Base-by-base conservation (phyloP, 2,329 filamentous ascomycete genomes). In the Fusarium redolens region DNA sequence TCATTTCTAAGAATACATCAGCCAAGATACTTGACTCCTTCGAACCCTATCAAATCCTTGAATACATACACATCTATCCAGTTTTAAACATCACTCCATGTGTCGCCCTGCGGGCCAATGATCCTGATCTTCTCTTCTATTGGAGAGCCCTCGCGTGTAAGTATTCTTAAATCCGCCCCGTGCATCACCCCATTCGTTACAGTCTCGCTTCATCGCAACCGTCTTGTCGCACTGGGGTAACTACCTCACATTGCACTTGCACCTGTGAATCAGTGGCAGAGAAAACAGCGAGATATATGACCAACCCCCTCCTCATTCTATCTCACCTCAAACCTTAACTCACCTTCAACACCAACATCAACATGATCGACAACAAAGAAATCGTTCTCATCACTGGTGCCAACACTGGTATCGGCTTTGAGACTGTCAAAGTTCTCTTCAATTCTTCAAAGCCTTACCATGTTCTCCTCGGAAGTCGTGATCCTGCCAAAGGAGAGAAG, bases 341-440 rank as follows among this genome's bases (percentile, higher is more conserved):
- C 35, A 20, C 12, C 51, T n/a, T 38, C 28, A 35, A 25, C 31
- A 28, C 22, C 25, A 14, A 14, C 30, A 66, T 50, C 55, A 61
- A 22, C 33, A 79, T 78, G 77, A 45, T 71, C 17, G 50, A 71
- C 54, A 78, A 71, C 63, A 78, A 75, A 71, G 78, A 78, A 45
- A 81, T 88, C 66, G 78, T 90, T n/a, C 78, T 91, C 47, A 85
- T 91, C 69, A 91, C 90, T 4, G 90, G 90, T 40, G 89, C 83
- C 67, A 91, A 90, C 73, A 90, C 86, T 0, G 90, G 90, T 20
- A 85, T 92, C 25, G 90, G 91, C 5, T 86, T 85, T 41, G 86
- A 92, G 71, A 85, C 83, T 12, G 85, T 91, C 55, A 89, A 87
- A 68, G 85, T 88, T 2, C 81, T 92, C 1, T 81, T 84, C 48